A percentile compares a stretch with the other conserved stretches of the same genome.
phyloP scores from a whole-genome alignment of 768 basidiomycete species.

The Tremella mesenterica region DNA sequence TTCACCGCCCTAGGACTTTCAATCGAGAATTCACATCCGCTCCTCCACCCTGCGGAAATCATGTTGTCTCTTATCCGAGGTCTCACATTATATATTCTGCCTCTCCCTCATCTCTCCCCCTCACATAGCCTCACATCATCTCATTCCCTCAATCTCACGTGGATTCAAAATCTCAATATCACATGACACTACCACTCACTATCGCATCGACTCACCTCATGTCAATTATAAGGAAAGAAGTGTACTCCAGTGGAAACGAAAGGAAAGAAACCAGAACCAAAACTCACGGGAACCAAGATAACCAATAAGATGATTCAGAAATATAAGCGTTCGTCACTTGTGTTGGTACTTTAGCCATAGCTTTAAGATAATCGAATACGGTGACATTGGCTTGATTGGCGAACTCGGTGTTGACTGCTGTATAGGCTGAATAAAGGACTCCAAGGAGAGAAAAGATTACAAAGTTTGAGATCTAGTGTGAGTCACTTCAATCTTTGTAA shows the following conservation, averaged over 20 bases:
- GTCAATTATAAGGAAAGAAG: no score
- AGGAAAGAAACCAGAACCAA: neutral
- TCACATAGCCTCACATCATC: no score
- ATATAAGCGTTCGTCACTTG: slow-evolving; percentile 36
- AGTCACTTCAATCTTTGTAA: neutral
- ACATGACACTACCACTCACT: no score
- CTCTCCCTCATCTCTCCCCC: no score
- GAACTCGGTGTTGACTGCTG: slow-evolving; percentile 16
- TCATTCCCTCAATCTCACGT: no score
- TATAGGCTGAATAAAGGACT: slow-evolving; percentile 29
- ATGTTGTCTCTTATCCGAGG: no score
- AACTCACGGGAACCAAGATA: slow-evolving; percentile 38
- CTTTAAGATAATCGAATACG: slow-evolving; percentile 9
- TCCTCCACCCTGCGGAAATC: no score
- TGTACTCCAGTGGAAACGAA: neutral
- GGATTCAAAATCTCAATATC: no score
- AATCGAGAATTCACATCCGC: no score
- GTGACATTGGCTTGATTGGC: slow-evolving; percentile 14
- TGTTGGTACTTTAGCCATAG: slow-evolving; percentile 24
- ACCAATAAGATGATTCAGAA: slow-evolving; percentile 33
- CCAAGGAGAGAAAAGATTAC: slow-evolving; percentile 32
- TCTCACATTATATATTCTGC: no score
- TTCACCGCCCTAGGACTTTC: no score
- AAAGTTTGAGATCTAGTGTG: slow-evolving; percentile 28
- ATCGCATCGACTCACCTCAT: no score